Evolutionary conservation across 169 alveolate species (phyloP).

Genomic region (Eimeria brunetti): DNA sequence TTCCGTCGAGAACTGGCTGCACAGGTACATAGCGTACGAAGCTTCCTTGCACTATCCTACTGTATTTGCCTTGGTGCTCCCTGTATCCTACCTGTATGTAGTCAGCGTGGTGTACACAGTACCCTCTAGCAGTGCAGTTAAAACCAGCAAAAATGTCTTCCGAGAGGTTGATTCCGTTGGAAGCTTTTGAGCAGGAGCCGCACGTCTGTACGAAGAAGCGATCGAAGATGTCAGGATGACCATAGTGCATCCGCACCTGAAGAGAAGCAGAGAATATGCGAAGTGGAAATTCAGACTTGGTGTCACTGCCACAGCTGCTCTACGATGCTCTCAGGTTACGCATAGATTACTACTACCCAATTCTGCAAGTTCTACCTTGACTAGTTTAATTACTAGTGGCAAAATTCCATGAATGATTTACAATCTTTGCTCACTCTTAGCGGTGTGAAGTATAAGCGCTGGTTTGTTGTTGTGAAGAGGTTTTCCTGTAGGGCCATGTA

Average conservation of each 20-base stretch:
- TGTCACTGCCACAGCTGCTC: neutral
- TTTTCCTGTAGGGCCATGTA: conserved; percentile 81
- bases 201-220: conserved; percentile 78
- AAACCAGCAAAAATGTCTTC: conserved; percentile 81
- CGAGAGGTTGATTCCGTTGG: conserved; percentile 66
- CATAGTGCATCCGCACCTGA: conserved; percentile 82
- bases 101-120: conserved; percentile 77
- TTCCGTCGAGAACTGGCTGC: neutral
- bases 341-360: neutral
- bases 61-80: neutral
- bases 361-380: neutral
- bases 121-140: conserved; percentile 75
- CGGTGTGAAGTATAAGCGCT: conserved; percentile 70
- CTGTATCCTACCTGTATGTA: conserved; percentile 70
- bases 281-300: neutral
- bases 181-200: conserved; percentile 78
- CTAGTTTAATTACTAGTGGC: neutral
- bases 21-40: neutral
- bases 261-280: neutral
- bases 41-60: neutral
- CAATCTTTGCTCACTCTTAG: conserved; percentile 37
- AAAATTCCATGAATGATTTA: neutral
- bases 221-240: conserved; percentile 82
- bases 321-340: neutral
- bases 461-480: conserved; percentile 73